These are phyloP conservation scores for Exophiala oligosperma DNA, from an alignment of 2,329 filamentous ascomycete species.

Conservation along the genomic window DNA sequence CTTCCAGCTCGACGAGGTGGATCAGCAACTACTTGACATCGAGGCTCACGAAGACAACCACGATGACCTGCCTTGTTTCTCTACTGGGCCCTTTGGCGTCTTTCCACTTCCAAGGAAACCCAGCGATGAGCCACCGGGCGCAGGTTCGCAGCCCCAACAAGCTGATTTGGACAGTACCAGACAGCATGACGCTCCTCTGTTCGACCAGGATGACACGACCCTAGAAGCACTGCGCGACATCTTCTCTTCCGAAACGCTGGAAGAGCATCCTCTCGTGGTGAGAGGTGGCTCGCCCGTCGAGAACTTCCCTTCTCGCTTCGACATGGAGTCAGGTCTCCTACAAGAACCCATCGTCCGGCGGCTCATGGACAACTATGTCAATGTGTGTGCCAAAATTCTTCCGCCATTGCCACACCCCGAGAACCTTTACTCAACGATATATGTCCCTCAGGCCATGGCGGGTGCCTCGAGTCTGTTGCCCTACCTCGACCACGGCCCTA, in stretches of 20 bases:
- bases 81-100: slow-evolving; percentile 10
- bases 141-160: not conserved
- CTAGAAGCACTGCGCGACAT: not conserved
- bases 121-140: not conserved
- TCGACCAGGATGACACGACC: not conserved
- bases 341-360: slow-evolving; percentile 16
- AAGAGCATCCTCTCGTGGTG: not conserved
- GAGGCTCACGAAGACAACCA: slow-evolving; percentile 4
- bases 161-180: not conserved
- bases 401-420: slow-evolving; percentile 18
- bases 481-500: not conserved
- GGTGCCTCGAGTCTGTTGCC: slow-evolving; percentile 14
- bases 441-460: slow-evolving; percentile 18
- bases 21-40: slow-evolving; percentile 13
- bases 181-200: not conserved
- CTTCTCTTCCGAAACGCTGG: not conserved
- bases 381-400: slow-evolving; percentile 13
- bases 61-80: not conserved
- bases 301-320: not conserved
- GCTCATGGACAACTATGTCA: slow-evolving; percentile 20
- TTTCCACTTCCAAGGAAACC: slow-evolving; percentile 1
- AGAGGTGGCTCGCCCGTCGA: not conserved
- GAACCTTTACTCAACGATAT: slow-evolving; percentile 17
- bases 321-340: slow-evolving; percentile 1
- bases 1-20: slow-evolving; percentile 15